Evolutionary conservation across 192 early-diverging fungal genomes (phyloP), one percentile per base, ranked within the genome.

Genomic region (Coemansia sp.): DNA sequence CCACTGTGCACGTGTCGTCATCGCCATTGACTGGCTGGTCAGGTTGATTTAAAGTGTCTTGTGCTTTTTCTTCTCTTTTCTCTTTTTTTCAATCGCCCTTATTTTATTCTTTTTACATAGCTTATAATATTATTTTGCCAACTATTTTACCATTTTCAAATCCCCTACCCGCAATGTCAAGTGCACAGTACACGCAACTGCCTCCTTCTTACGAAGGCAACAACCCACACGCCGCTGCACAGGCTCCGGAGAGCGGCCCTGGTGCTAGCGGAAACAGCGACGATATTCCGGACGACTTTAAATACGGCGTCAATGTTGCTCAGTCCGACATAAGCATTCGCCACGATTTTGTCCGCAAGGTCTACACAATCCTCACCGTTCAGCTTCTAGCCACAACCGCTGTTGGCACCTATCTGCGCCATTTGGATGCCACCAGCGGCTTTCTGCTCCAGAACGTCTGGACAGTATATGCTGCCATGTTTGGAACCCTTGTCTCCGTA

Each of bases 281-380:
- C 63, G 72, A 74, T 47, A 59, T 86, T 9, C 85, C 85, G 13
- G 83, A 85, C 58, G 85, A 86, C 72, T 85, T 85, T 62, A 86
- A 85, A 41, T 77, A 76, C 52, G 84, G 84, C 62, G 83, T 82
- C 15, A 67, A 66, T 1, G 83, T 83, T 13, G 48, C 70, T 18
- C 78, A 85, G 69, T 85, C 71, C 5, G 80, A 80, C 68, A 57
- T 76, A 8, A 69, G 58, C 57, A 83, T 86, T 67, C 79, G 85
- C 51, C 73, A 78, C 77, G 88, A 85, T 45, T 90, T 90, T 78
- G 72, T 90, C 37, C 86, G 89, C 75, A 90, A 90, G 78, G 89
- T 90, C 0, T 90, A 90, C 69, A 86, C 87, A 21, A 90, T 92
- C 41, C 80, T 92, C 5, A 80, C 85, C 8, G 77, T 78, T 10